Conservation (phyloP, 2,329 filamentous ascomycete genomes). For the Chaetomiaceae sp. region DNA sequence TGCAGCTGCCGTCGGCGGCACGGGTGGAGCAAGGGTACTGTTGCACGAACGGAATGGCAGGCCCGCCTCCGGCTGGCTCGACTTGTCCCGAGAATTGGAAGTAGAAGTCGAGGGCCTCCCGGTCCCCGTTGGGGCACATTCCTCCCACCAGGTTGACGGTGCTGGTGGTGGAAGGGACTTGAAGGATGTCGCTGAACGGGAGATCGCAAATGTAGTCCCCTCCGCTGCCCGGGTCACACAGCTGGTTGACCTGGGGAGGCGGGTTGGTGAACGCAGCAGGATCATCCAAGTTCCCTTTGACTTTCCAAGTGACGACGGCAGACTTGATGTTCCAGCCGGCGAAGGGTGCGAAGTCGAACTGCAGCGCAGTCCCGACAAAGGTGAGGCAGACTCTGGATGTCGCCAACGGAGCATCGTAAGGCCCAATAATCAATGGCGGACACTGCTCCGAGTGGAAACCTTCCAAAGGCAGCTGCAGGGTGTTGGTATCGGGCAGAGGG, state of each 20-base stretch:
- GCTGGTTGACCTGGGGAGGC: background rate
- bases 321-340: conserved; percentile 7
- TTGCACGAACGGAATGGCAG: background rate
- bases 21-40: conserved; percentile 8
- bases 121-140: conserved; percentile 14
- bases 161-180: background rate
- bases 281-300: conserved; percentile 1
- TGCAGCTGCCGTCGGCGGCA: conserved; percentile 3
- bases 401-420: background rate
- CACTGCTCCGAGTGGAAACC: conserved; percentile 11
- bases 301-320: conserved; percentile 6
- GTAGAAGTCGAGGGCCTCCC: conserved; percentile 10
- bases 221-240: conserved; percentile 2
- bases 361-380: conserved; percentile 6
- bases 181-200: conserved; percentile 12
- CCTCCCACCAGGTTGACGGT: conserved; percentile 5
- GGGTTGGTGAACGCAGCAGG: background rate
- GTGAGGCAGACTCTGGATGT: conserved; percentile 12
- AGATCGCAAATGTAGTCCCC: conserved; percentile 11
- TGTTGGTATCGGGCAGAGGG: conserved; percentile 13
- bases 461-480: conserved; percentile 12
- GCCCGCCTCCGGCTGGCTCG: background rate
- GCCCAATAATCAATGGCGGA: conserved; percentile 7
- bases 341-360: conserved; percentile 13
- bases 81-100: conserved; percentile 6